phyloP scores from a whole-genome alignment of 805 yeast genomes.

The Sungouiella thailandica region DNA sequence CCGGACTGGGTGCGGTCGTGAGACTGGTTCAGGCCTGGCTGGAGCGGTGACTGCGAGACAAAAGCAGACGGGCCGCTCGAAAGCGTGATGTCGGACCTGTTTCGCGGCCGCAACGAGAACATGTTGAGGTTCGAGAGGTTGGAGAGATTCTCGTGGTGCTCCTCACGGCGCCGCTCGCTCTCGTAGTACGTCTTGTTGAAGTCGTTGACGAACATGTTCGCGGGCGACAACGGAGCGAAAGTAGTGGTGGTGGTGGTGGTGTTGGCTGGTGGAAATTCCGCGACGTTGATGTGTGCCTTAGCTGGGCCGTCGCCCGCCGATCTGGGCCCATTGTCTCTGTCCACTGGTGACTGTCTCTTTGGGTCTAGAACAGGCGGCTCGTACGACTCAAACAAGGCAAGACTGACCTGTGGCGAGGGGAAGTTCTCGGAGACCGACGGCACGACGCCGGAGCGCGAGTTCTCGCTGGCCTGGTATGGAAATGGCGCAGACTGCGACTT shows the following conservation, averaged over 20 bases:
- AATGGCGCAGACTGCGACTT: neutral
- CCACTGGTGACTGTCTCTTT: neutral
- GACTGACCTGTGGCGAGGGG: conserved; percentile 35
- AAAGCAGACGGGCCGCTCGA: neutral
- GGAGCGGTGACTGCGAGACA: neutral
- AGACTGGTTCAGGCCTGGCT: neutral
- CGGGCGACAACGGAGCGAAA: neutral
- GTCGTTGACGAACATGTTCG: conserved; percentile 13
- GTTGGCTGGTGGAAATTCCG: neutral
- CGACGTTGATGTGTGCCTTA: neutral
- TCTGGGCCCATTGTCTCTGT: no score
- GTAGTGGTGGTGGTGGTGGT: neutral
- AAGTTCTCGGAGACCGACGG: conserved; percentile 31
- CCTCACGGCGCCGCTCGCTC: conserved; percentile 8
- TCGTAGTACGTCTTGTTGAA: conserved; percentile 18
- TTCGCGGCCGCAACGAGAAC: conserved; percentile 27
- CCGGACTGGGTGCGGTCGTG: neutral
- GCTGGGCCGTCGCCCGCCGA: neutral
- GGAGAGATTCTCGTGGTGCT: conserved; percentile 8
- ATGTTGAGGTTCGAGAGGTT: conserved; percentile 11
- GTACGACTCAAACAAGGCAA: neutral
- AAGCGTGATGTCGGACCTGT: conserved; percentile 28
- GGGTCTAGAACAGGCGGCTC: neutral
- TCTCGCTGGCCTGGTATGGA: conserved; percentile 24
- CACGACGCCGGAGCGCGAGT: conserved; percentile 26